Evolutionary conservation across 768 basidiomycete genomes (phyloP).

Genomic region (Amanita muscaria): DNA sequence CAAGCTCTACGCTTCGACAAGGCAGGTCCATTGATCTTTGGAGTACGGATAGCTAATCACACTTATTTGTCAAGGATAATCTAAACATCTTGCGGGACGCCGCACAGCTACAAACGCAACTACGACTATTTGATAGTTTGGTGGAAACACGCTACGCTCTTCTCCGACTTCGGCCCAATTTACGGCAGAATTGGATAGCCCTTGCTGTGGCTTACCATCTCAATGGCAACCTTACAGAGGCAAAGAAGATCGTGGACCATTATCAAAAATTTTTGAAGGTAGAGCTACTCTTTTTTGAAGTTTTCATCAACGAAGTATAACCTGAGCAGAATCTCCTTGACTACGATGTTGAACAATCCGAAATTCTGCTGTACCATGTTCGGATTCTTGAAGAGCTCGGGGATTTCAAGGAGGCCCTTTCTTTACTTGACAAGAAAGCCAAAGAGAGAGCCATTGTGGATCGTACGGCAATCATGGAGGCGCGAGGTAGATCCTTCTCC

Average conservation of each 20-base stretch:
- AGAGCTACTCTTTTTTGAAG: slow-evolving; percentile 11
- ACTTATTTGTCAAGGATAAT: slow-evolving; percentile 62
- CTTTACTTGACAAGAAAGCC: slow-evolving; percentile 53
- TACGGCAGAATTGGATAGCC: slow-evolving; percentile 85
- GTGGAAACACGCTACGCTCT: slow-evolving; percentile 79
- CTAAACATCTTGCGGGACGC: slow-evolving; percentile 89
- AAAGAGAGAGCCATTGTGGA: slow-evolving; percentile 65
- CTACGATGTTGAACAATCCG: slow-evolving; percentile 78
- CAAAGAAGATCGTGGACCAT: slow-evolving; percentile 63
- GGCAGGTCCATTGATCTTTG: slow-evolving; percentile 35
- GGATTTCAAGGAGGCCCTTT: slow-evolving; percentile 49
- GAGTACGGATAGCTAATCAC: slow-evolving; percentile 2
- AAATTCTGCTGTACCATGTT: slow-evolving; percentile 73
- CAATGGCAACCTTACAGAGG: slow-evolving; percentile 62
- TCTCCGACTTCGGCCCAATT: slow-evolving; percentile 68
- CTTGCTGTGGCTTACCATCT: slow-evolving; percentile 86
- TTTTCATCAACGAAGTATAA: slow-evolving; percentile 35
- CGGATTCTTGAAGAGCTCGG: slow-evolving; percentile 65
- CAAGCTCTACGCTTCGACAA: slow-evolving; percentile 86
- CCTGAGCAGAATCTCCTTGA: slow-evolving; percentile 64
- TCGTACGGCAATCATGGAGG: slow-evolving; percentile 58
- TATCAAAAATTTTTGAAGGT: slow-evolving; percentile 71
- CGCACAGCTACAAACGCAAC: slow-evolving; percentile 81
- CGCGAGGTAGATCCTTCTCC: slow-evolving; percentile 39
- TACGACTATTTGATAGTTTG: slow-evolving; percentile 69